Conservation (phyloP, 2,329 filamentous ascomycete genomes). For the Talaromyces verruculosus region DNA sequence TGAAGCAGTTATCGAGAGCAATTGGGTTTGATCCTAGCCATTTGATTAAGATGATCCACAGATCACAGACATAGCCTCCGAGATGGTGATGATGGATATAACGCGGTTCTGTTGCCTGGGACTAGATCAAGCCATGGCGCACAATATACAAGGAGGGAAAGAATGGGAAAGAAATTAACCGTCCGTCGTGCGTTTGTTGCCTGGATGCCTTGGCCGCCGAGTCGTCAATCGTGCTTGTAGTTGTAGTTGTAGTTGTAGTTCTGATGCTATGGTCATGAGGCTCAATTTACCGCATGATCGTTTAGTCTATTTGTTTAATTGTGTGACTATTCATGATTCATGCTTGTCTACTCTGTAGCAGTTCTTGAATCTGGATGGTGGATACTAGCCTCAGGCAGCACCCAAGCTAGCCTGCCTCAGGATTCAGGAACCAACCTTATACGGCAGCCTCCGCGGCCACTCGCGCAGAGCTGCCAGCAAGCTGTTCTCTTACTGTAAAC, state of each 20-base stretch:
- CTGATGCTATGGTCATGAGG: background rate
- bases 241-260: too few species aligned
- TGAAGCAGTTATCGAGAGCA: background rate
- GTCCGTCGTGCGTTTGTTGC: background rate
- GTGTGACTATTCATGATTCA: background rate
- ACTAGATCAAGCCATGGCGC: conserved; percentile 15
- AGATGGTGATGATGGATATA: background rate
- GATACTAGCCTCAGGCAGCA: conserved; percentile 8
- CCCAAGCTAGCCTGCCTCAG: background rate
- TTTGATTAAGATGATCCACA: background rate
- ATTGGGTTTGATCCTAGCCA: background rate
- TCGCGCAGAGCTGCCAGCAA: conserved; percentile 1
- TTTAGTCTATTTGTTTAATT: too few species aligned
- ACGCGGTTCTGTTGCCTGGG: conserved; percentile 7
- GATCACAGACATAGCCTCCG: background rate
- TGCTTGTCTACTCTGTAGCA: background rate
- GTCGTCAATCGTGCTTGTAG: background rate
- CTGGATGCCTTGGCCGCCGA: conserved; percentile 4
- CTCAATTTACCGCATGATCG: background rate
- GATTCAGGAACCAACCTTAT: conserved; percentile 8
- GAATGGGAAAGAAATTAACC: background rate
- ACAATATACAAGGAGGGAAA: background rate
- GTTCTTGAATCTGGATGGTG: background rate
- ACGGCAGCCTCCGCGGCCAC: conserved; percentile 2
- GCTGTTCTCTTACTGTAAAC: background rate